A percentile compares a stretch with the other conserved stretches of the same genome.
Conservation (phyloP, 129 eudicot species). For the sunflower (Helianthus annuus) region HanXRQr2.0-SUNRISE NC_035441.2:97066567-97067066, state of each 20-base stretch:
- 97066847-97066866: background rate
- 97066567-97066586: background rate
- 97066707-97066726: background rate
- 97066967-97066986: background rate
- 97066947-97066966: background rate
- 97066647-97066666: background rate
- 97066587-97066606: too few relatives aligned
- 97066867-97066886: background rate
- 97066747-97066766: too few relatives aligned
- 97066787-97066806: background rate
- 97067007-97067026: constrained; percentile 8
- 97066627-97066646: background rate
- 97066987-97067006: background rate
- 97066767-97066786: too few relatives aligned
- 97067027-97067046: constrained; percentile 57
- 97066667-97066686: background rate
- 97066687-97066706: background rate
- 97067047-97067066: constrained; percentile 73
- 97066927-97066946: background rate
- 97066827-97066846: background rate
- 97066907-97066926: background rate
- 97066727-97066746: background rate
- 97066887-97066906: background rate
- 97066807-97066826: background rate
- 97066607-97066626: background rate